phyloP scores from a whole-genome alignment of 768 basidiomycete species.

The Kwoniella dejecticola region DNA sequence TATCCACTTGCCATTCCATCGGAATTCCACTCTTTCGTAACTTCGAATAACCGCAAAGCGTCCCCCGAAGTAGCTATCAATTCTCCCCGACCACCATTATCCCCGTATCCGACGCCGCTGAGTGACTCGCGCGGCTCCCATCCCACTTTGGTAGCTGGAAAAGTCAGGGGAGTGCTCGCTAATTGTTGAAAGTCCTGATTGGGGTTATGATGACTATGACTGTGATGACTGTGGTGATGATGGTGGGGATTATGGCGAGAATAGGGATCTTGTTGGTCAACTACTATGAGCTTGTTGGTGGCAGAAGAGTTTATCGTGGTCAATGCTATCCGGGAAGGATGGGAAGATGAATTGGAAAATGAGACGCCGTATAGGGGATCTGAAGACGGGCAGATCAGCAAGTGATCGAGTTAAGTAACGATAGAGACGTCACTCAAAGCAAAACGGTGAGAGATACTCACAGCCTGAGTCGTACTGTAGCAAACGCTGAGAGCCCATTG shows the following conservation, averaged over 20 bases:
- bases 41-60: slow-evolving; percentile 88
- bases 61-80: slow-evolving; percentile 92
- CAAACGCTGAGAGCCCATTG: slow-evolving; percentile 49
- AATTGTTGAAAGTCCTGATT: slow-evolving; percentile 67
- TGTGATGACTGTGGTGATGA: slow-evolving; percentile 56
- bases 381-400: slow-evolving; percentile 23
- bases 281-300: slow-evolving; percentile 42
- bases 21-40: slow-evolving; percentile 69
- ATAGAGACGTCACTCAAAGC: no score
- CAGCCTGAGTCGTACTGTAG: slow-evolving; percentile 84
- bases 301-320: slow-evolving; percentile 82
- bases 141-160: slow-evolving; percentile 88
- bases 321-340: slow-evolving; percentile 79
- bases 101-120: slow-evolving; percentile 49
- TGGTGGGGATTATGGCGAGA: slow-evolving; percentile 59
- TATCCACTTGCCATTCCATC: slow-evolving; percentile 34
- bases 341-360: slow-evolving; percentile 63
- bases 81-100: slow-evolving; percentile 62
- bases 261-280: slow-evolving; percentile 57
- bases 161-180: slow-evolving; percentile 80
- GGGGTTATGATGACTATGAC: neutral
- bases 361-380: slow-evolving; percentile 53
- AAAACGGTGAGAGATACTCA: slow-evolving; percentile 60
- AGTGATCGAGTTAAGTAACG: no score
- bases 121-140: slow-evolving; percentile 83